Conservation (phyloP, 1,139 yeast genomes). For the Pneumocystis sp. region DNA sequence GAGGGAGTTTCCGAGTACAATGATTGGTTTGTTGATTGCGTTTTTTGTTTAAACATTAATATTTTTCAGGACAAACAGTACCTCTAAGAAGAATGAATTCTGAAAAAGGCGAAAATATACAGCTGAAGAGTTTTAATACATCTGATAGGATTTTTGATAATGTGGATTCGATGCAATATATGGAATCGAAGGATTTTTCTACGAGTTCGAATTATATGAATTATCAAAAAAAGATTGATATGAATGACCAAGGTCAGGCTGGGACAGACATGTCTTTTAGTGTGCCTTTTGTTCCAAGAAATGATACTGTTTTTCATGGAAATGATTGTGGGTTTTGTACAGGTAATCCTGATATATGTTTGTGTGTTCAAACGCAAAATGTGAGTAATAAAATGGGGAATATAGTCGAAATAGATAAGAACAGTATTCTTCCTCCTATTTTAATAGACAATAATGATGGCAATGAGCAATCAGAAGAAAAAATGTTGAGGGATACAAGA, state of each 20-base stretch:
- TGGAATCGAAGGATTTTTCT: not conserved
- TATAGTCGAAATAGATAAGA: not conserved
- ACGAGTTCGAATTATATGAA: not conserved
- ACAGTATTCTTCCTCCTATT: not conserved
- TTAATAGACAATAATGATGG: not conserved
- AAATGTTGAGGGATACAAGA: not conserved
- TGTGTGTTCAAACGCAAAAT: not conserved
- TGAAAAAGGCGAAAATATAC: not conserved
- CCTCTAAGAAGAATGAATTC: not conserved
- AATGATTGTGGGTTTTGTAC: not conserved
- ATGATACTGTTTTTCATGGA: not conserved
- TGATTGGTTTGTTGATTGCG: not conserved
- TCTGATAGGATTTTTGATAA: not conserved
- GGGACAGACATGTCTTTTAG: not conserved
- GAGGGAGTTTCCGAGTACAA: not conserved
- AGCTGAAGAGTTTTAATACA: not conserved
- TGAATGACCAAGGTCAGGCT: not conserved
- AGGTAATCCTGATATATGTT: not conserved
- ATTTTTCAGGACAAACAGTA: conserved; percentile 6
- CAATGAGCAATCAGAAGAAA: not conserved
- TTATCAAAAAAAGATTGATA: not conserved
- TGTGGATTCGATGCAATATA: not conserved
- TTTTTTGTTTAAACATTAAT: not conserved
- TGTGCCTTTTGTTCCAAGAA: not conserved
- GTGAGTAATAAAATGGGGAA: not conserved